phyloP scores from a whole-genome alignment of 129 eudicot genomes.

The Tagetes patula region DNA sequence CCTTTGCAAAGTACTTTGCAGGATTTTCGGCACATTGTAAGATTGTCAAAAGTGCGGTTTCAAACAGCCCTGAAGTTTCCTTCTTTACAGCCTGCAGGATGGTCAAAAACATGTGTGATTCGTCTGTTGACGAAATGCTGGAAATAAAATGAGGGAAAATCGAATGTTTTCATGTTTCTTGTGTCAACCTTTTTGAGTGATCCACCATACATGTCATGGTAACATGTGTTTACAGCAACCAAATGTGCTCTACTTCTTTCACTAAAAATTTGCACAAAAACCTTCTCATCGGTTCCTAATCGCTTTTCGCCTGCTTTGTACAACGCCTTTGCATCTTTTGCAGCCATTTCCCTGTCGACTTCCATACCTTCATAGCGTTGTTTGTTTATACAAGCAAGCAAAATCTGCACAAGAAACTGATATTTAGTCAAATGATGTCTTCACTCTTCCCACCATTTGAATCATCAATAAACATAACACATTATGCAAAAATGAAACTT shows the following conservation, averaged over 20 bases:
- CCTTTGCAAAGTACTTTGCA: constrained; percentile 62
- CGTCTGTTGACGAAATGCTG: constrained; percentile 8
- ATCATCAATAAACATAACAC: background rate
- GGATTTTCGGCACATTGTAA: constrained; percentile 56
- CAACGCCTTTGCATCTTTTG: constrained; percentile 59
- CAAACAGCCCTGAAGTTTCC: constrained; percentile 59
- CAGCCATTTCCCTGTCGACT: constrained; percentile 50
- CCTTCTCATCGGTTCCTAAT: constrained; percentile 55
- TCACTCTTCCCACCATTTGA: background rate
- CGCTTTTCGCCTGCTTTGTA: constrained; percentile 68
- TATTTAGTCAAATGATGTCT: constrained; percentile 10
- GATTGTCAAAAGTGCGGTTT: constrained; percentile 48
- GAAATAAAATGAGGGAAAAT: background rate
- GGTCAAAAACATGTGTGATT: background rate
- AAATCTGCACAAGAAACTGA: constrained; percentile 46
- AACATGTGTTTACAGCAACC: constrained; percentile 44
- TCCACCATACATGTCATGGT: constrained; percentile 53
- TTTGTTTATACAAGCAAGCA: constrained; percentile 48
- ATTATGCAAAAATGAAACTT: background rate
- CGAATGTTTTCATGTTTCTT: background rate
- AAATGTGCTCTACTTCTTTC: constrained; percentile 63
- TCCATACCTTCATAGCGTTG: constrained; percentile 56
- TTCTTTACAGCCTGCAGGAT: constrained; percentile 53
- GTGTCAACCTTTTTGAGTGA: constrained; percentile 54
- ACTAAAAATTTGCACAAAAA: constrained; percentile 43